Evolutionary conservation across 257 asterid species (phyloP).

Genomic region (Nicotiana attenuata): DNA sequence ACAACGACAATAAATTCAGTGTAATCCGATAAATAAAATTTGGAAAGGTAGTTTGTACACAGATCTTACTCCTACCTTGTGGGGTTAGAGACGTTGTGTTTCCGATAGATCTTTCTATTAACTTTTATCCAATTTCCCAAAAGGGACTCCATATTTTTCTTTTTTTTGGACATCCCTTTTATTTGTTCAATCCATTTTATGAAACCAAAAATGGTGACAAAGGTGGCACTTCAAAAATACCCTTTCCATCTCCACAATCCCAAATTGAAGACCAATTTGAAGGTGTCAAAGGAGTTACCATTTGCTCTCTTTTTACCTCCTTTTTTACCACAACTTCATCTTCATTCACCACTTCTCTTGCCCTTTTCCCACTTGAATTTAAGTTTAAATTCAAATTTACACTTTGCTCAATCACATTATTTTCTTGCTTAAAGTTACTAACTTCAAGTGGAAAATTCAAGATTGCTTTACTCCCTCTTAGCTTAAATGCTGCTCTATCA

Average conservation of each 20-base stretch:
- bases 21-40: no score
- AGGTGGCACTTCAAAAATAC: conserved; percentile 78
- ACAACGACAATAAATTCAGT: no score
- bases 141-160: neutral
- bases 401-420: neutral
- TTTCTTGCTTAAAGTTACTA: conserved; percentile 25
- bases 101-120: no score
- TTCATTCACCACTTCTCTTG: conserved; percentile 23
- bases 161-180: neutral
- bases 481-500: conserved; percentile 39
- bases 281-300: conserved; percentile 73
- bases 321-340: conserved; percentile 29
- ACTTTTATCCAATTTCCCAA: neutral
- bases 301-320: conserved; percentile 34
- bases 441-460: conserved; percentile 67
- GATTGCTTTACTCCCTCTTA: conserved; percentile 43
- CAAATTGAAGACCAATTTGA: conserved; percentile 82
- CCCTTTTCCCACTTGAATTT: conserved; percentile 41
- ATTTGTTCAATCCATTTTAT: neutral
- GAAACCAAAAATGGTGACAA: conserved; percentile 55
- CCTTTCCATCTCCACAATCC: conserved; percentile 61
- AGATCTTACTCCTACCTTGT: no score
- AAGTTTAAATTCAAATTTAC: neutral
- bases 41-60: neutral
- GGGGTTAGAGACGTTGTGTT: no score